Evolutionary conservation across 2,329 filamentous ascomycete species (phyloP).

Genomic region (Claviceps citrina): DNA sequence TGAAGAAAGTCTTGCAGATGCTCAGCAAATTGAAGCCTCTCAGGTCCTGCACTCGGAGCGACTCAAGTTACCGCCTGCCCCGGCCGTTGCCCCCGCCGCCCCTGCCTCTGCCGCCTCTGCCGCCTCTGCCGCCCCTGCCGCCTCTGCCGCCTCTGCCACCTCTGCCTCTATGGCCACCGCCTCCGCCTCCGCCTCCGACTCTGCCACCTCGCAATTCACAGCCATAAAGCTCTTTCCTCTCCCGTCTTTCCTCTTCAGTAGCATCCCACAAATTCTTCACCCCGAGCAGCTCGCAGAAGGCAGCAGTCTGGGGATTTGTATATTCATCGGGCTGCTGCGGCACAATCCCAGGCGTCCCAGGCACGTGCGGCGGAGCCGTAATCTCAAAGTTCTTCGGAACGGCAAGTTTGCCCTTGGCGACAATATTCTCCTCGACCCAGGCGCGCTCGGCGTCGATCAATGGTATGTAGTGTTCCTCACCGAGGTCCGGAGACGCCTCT

Average conservation of each 20-base stretch:
- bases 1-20: not conserved
- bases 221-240: conserved; percentile 29
- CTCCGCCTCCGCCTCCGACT: conserved; percentile 23
- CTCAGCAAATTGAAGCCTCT: not conserved
- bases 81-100: not conserved
- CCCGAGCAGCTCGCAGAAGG: conserved; percentile 63
- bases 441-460: conserved; percentile 52
- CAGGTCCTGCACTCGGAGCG: not conserved
- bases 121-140: not conserved
- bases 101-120: conserved; percentile 2
- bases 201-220: conserved; percentile 14
- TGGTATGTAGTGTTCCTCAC: conserved; percentile 51
- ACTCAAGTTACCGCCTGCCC: not conserved
- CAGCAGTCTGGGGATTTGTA: conserved; percentile 70
- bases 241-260: conserved; percentile 51
- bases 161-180: conserved; percentile 9
- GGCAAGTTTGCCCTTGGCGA: conserved; percentile 41
- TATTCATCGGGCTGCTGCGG: conserved; percentile 60
- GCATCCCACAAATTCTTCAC: conserved; percentile 64
- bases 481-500: conserved; percentile 41
- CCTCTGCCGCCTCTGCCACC: conserved; percentile 7
- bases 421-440: conserved; percentile 74
- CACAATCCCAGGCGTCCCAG: conserved; percentile 39
- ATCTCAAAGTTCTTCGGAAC: conserved; percentile 65
- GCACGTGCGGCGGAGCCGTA: conserved; percentile 59